Evolutionary conservation across 176 grass and related monocot species (phyloP), one percentile per base, ranked within the genome.

Genomic region (Puya raimondii): DNA sequence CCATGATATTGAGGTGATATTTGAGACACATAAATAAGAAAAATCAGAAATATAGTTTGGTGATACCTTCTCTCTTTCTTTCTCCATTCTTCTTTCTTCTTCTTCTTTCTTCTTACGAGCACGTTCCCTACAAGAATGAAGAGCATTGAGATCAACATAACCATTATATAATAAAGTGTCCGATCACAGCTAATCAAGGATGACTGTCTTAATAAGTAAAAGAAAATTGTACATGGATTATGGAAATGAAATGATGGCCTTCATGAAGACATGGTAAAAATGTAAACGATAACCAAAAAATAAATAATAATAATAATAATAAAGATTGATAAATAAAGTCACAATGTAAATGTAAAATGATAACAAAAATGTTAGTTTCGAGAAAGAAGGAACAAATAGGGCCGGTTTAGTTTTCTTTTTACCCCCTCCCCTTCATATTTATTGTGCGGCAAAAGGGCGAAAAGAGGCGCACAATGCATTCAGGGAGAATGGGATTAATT

Each of bases 51-150:
- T 73, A 51, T 12, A 48, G 49, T 72, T 26, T 25, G 69, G 47
- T 49, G 17, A 27, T 74, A 93, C 94, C 87, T 93, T 99, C 16
- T 99, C 94, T 78, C 69, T 93, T 76, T 99, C 94, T 86, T 90
- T 93, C 80, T 99, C 94, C 80, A 86, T 93, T 83, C 72, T 88
- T 86, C 48, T 99, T 73, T 99, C 89, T 73, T 99, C 94, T 83
- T 99, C 94, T 75, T 99, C 94, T 91, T 99, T 99, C 84, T 93
- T 99, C 78, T 84, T 99, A 61, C 85, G 84, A 80, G 94, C 89
- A 53, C 86, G 86, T 68, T 99, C 94, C 33, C 93, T 97, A 64
- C 51, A 87, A 77, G 29, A 11, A 49, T 48, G 10, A 66, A 17
- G 63, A 27, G 50, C 33, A 42, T 42, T 42, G 33, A 42, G 5